A percentile compares a stretch with the other conserved stretches of the same genome.
Conservation (phyloP, 345 rosid species). For the Eucalyptus curtisii region DNA sequence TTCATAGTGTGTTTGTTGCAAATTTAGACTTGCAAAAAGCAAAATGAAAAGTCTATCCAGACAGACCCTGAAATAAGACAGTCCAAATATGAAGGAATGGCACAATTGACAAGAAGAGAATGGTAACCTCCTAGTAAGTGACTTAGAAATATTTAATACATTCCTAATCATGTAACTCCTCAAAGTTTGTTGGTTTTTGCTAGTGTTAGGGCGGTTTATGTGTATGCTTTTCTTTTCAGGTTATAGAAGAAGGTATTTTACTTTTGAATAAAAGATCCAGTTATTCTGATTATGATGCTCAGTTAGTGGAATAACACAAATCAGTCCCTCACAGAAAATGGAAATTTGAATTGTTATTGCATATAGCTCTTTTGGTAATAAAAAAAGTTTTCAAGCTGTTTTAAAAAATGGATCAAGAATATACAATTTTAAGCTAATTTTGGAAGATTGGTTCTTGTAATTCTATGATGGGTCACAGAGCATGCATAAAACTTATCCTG, state of each 20-base stretch:
- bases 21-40: background rate
- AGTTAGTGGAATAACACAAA: background rate
- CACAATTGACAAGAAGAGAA: background rate
- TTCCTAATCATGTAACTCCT: background rate
- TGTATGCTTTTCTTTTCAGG: background rate
- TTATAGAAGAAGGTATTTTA: background rate
- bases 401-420: background rate
- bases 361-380: background rate
- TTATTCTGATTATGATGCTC: background rate
- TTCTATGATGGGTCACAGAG: background rate
- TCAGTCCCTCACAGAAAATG: background rate
- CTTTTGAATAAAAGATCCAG: background rate
- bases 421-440: background rate
- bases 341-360: background rate
- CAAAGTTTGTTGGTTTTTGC: background rate
- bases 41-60: background rate
- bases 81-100: background rate
- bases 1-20: background rate
- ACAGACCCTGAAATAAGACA: background rate
- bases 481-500: background rate
- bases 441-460: background rate
- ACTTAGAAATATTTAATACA: background rate
- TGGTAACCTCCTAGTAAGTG: background rate
- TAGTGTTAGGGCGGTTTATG: background rate
- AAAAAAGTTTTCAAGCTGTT: background rate